Conservation (phyloP, 2,329 filamentous ascomycete species). For the Calonectria crousiana region DNA sequence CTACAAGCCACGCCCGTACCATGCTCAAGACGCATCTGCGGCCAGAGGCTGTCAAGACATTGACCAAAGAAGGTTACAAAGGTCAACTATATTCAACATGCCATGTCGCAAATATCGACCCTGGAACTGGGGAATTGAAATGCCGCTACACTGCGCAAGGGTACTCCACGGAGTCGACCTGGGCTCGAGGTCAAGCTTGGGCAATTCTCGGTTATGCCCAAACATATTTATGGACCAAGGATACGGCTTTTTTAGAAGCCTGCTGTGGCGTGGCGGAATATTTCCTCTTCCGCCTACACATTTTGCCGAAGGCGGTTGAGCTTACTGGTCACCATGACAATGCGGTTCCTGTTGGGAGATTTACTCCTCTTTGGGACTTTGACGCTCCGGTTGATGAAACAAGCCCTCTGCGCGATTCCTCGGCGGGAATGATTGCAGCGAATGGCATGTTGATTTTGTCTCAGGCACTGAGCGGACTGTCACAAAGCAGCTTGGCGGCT, state of each 20-base stretch:
- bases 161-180: conserved; percentile 58
- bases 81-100: conserved; percentile 47
- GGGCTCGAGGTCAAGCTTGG: conserved; percentile 64
- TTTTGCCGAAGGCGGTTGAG: conserved; percentile 39
- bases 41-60: conserved; percentile 37
- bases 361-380: conserved; percentile 49
- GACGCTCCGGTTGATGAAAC: conserved; percentile 56
- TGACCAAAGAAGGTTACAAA: conserved; percentile 27
- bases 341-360: conserved; percentile 16
- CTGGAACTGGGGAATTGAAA: conserved; percentile 53
- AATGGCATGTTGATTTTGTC: conserved; percentile 57
- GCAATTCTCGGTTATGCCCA: conserved; percentile 62
- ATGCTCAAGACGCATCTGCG: conserved; percentile 55
- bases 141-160: conserved; percentile 60
- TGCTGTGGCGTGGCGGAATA: conserved; percentile 60
- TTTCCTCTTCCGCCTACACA: conserved; percentile 56
- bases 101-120: conserved; percentile 62
- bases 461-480: conserved; percentile 44
- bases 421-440: conserved; percentile 54
- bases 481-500: conserved; percentile 27
- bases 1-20: conserved; percentile 54
- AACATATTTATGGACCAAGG: conserved; percentile 61
- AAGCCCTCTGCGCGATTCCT: conserved; percentile 50
- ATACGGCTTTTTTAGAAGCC: conserved; percentile 54
- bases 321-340: conserved; percentile 27